phyloP scores from a whole-genome alignment of 768 basidiomycete genomes.

The Leccinum fibrillosum region DNA sequence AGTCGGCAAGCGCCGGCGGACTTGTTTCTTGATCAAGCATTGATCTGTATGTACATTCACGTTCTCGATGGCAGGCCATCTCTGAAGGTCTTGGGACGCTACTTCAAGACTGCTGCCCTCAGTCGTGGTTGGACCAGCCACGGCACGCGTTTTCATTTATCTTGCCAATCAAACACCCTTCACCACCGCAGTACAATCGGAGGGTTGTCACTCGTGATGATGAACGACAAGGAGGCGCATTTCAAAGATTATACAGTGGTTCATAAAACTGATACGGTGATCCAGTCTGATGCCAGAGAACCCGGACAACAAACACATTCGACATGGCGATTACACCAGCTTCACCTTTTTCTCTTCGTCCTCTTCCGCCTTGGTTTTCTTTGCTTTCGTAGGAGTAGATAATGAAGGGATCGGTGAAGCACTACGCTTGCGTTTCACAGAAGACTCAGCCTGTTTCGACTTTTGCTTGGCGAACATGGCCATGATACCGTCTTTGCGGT shows the following conservation, averaged over 20 bases:
- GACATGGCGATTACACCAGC: neutral
- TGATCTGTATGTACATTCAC: too few relatives aligned
- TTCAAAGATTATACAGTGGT: neutral
- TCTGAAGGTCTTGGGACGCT: too few relatives aligned
- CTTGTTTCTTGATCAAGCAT: too few relatives aligned
- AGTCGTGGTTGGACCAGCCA: too few relatives aligned
- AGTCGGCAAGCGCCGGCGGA: too few relatives aligned
- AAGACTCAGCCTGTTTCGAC: conserved; percentile 16
- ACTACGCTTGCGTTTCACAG: conserved; percentile 30
- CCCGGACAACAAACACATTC: neutral
- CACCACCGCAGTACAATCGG: too few relatives aligned
- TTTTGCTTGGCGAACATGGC: conserved; percentile 75
- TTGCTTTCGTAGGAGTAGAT: neutral
- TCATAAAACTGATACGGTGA: neutral
- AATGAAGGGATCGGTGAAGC: conserved; percentile 9
- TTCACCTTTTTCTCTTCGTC: conserved; percentile 19
- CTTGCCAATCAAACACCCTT: too few relatives aligned
- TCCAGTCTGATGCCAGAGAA: neutral
- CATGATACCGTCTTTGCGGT: conserved; percentile 82
- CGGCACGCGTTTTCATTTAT: too few relatives aligned
- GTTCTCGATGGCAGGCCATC: too few relatives aligned
- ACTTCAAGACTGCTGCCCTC: too few relatives aligned
- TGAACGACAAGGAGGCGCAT: too few relatives aligned
- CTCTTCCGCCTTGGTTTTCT: conserved; percentile 8
- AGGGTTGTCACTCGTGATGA: too few relatives aligned